Evolutionary conservation across 345 rosid genomes (phyloP).

Genomic region (Gossypium longicalyx): DNA sequence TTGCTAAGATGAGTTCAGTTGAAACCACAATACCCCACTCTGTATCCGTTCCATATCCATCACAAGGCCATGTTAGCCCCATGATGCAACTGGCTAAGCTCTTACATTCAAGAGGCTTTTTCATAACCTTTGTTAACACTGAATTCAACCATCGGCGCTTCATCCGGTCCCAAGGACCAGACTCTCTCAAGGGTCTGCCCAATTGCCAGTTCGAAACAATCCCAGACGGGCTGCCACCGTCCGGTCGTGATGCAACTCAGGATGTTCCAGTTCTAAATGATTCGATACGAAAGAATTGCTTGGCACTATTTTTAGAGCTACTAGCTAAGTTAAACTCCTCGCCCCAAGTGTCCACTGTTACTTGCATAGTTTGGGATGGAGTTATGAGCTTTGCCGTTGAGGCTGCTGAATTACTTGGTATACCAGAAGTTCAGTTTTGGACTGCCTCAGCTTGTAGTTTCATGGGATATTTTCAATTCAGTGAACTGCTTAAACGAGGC

Average conservation of each 20-base stretch:
- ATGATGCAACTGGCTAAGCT: constrained; percentile 17
- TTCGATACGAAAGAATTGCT: constrained; percentile 20
- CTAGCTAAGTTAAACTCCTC: constrained; percentile 10
- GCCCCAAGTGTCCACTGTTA: constrained; percentile 21
- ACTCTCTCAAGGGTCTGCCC: constrained; percentile 8
- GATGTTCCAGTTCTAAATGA: constrained; percentile 13
- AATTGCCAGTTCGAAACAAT: constrained; percentile 34
- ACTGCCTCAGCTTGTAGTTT: constrained; percentile 31
- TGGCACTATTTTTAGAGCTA: constrained; percentile 29
- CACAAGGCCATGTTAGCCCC: constrained; percentile 17
- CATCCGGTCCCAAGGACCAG: too few relatives aligned
- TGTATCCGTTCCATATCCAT: not conserved
- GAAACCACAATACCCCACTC: not conserved
- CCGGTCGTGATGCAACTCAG: constrained; percentile 28
- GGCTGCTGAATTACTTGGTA: constrained; percentile 15
- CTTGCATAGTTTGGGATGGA: constrained; percentile 28
- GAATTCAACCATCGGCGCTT: too few relatives aligned
- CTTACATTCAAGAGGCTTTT: constrained; percentile 2
- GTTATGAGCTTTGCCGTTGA: constrained; percentile 20
- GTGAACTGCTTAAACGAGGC: constrained; percentile 27
- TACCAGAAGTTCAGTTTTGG: constrained; percentile 30
- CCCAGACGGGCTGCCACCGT: constrained; percentile 27
- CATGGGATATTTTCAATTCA: constrained; percentile 29
- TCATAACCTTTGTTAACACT: too few relatives aligned
- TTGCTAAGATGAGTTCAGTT: not conserved